A percentile compares a stretch with the other conserved stretches of the same genome.
Conservation (phyloP, 495 filamentous ascomycete genomes). For the Polyplosphaeria fusca region DNA sequence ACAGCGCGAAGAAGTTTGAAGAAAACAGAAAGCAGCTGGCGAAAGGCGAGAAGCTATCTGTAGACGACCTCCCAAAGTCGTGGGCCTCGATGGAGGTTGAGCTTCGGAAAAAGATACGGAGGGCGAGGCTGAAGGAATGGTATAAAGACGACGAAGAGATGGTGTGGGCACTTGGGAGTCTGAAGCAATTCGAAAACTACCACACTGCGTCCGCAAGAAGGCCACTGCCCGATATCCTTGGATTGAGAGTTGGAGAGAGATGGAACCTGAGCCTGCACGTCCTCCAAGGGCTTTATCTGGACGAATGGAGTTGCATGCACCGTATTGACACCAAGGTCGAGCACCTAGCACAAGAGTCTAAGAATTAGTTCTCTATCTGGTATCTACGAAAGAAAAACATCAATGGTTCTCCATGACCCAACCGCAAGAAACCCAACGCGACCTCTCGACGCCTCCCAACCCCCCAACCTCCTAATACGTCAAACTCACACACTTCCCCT, state of each 20-base stretch:
- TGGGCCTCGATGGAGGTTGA: background rate
- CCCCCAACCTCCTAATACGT: slow-evolving; percentile 20
- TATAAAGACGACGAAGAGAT: slow-evolving; percentile 22
- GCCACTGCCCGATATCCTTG: slow-evolving; percentile 11
- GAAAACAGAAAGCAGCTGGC: background rate
- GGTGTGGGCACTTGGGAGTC: slow-evolving; percentile 20
- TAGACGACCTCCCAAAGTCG: background rate
- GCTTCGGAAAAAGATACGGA: slow-evolving; percentile 14
- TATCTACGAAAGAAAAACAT: too few relatives aligned
- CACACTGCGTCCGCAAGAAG: background rate
- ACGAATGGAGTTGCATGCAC: slow-evolving; percentile 27
- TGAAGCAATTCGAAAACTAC: slow-evolving; percentile 13
- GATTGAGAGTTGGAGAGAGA: slow-evolving; percentile 17
- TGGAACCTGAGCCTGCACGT: slow-evolving; percentile 21
- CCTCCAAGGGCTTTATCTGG: slow-evolving; percentile 18
- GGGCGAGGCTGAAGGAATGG: slow-evolving; percentile 10
- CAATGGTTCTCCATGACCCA: too few relatives aligned
- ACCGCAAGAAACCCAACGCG: too few relatives aligned
- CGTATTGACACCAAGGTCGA: slow-evolving; percentile 23
- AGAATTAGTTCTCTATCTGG: too few relatives aligned
- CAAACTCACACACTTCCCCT: slow-evolving; percentile 20
- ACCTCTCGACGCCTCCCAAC: too few relatives aligned
- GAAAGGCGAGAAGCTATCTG: slow-evolving; percentile 1
- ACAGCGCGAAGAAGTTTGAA: background rate
- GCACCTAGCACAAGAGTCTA: slow-evolving; percentile 1